These are phyloP conservation scores for Edaphochlamys debaryana DNA, from an alignment of 139 green algal genomes.

Conservation along the genomic window DNA sequence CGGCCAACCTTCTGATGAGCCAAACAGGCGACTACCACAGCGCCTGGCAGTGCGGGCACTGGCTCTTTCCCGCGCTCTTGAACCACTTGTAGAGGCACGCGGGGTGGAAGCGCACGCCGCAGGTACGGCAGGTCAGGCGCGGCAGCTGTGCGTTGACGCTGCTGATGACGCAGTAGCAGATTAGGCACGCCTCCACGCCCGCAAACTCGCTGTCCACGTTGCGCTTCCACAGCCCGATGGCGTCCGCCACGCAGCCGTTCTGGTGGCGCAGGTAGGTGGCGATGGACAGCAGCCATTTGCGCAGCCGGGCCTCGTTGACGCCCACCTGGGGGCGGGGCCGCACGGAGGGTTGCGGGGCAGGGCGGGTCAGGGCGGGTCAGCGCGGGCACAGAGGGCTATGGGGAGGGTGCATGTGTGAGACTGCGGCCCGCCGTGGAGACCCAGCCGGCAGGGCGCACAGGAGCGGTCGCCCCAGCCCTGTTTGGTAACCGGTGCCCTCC, in stretches of 20 bases:
- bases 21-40: too few species aligned
- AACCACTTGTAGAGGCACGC: slow-evolving; percentile 98
- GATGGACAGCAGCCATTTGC: slow-evolving; percentile 97
- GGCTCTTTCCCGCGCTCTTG: slow-evolving; percentile 81
- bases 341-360: too few species aligned
- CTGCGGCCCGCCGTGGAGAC: too few species aligned
- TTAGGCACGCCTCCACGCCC: slow-evolving; percentile 94
- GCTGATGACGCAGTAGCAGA: slow-evolving; percentile 95
- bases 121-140: slow-evolving; percentile 89
- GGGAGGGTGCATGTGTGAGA: too few species aligned
- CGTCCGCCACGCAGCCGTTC: slow-evolving; percentile 84
- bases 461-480: too few species aligned
- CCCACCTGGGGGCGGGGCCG: slow-evolving; percentile 62
- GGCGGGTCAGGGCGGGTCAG: too few species aligned
- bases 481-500: too few species aligned
- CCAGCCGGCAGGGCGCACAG: too few species aligned
- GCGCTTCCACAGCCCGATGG: slow-evolving; percentile 84
- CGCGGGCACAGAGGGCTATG: too few species aligned
- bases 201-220: slow-evolving; percentile 78
- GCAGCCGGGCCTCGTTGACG: slow-evolving; percentile 82
- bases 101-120: slow-evolving; percentile 91
- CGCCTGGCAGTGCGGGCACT: slow-evolving; percentile 93
- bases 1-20: too few species aligned
- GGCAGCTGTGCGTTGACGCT: slow-evolving; percentile 86
- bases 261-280: slow-evolving; percentile 85